Evolutionary conservation across 225 moss, liverwort and hornwort genomes (phyloP).

Genomic region (Physcomitrellopsis africana): DNA sequence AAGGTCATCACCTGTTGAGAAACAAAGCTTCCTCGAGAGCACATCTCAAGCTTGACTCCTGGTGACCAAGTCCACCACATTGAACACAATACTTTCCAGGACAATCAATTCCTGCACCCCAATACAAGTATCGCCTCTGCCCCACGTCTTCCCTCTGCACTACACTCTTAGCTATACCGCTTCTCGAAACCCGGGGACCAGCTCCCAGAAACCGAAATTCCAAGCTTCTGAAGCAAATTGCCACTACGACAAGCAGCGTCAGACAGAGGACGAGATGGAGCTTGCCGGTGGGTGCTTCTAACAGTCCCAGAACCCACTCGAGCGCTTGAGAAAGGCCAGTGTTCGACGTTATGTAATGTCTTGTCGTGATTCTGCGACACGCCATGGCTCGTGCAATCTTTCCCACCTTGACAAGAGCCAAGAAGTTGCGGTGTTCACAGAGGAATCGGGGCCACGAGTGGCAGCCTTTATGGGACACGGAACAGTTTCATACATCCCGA

Average conservation of each 20-base stretch:
- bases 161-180: background rate
- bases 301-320: background rate
- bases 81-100: slow-evolving; percentile 58
- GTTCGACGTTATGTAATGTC: background rate
- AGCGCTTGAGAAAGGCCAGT: background rate
- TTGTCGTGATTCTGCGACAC: slow-evolving; percentile 1
- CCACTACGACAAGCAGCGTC: slow-evolving; percentile 27
- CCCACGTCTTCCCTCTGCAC: background rate
- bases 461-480: background rate
- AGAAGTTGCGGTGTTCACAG: background rate
- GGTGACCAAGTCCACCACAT: slow-evolving; percentile 67
- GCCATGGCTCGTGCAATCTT: slow-evolving; percentile 28
- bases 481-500: background rate
- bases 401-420: no score
- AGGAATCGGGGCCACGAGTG: background rate
- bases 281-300: slow-evolving; percentile 10
- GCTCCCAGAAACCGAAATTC: slow-evolving; percentile 31
- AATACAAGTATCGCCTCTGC: slow-evolving; percentile 49
- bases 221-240: slow-evolving; percentile 35
- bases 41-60: slow-evolving; percentile 72
- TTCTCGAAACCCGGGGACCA: background rate
- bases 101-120: slow-evolving; percentile 58
- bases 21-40: slow-evolving; percentile 61
- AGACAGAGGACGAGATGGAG: slow-evolving; percentile 24
- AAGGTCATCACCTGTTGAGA: slow-evolving; percentile 53